Percentiles rank a stretch among this genome's conserved stretches.
Evolutionary conservation across 306 rosid species (phyloP).

Genomic region (Malus orientalis): DNA sequence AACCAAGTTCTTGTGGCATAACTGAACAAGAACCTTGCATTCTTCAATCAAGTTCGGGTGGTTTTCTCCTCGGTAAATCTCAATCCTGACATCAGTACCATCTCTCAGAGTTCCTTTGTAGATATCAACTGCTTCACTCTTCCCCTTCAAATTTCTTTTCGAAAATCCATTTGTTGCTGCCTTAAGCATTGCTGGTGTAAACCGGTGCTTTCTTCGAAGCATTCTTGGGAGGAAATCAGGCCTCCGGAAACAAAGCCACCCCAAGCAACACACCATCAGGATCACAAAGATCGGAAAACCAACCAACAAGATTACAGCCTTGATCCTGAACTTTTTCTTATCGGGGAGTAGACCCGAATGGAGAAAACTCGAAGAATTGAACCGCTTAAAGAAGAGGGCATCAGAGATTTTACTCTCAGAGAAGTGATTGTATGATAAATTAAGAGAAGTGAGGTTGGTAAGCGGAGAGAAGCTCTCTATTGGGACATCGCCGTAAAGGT

Average conservation of each 20-base stretch:
- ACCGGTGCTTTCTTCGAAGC: constrained; percentile 25
- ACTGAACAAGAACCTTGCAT: constrained; percentile 37
- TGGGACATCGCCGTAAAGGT: constrained; percentile 51
- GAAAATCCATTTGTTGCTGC: constrained; percentile 56
- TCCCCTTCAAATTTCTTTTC: constrained; percentile 32
- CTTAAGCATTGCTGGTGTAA: constrained; percentile 44
- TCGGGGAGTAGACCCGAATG: constrained; percentile 49
- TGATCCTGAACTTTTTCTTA: constrained; percentile 30
- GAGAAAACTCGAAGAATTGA: constrained; percentile 49
- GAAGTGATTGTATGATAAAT: constrained; percentile 50
- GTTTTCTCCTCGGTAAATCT: constrained; percentile 40
- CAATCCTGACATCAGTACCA: constrained; percentile 49
- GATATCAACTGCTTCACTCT: constrained; percentile 47
- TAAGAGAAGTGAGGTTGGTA: constrained; percentile 42
- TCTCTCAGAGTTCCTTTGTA: constrained; percentile 53
- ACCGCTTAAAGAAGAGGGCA: constrained; percentile 35
- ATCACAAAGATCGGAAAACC: constrained; percentile 52
- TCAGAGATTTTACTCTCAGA: constrained; percentile 44
- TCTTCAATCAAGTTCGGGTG: constrained; percentile 32
- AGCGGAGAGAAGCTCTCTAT: constrained; percentile 38
- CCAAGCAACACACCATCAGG: constrained; percentile 35
- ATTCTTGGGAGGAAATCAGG: constrained; percentile 56
- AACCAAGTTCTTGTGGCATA: constrained; percentile 49
- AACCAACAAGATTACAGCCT: constrained; percentile 33
- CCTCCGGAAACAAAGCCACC: constrained; percentile 51